A percentile compares a stretch with the other conserved stretches of the same genome.
Evolutionary conservation across 495 filamentous ascomycete genomes (phyloP).

Genomic region (Delitschia confertaspora): DNA sequence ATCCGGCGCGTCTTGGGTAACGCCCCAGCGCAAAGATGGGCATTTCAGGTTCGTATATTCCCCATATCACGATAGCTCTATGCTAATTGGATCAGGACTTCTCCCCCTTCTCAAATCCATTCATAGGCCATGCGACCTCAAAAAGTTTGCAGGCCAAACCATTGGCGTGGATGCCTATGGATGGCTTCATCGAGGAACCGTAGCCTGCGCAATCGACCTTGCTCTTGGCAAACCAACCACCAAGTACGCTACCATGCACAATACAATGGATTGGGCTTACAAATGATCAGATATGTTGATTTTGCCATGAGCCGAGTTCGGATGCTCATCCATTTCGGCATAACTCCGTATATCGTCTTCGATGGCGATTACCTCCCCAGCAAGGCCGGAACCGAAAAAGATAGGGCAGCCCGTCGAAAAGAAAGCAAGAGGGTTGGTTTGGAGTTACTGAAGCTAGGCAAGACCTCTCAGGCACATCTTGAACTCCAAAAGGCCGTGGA

Average conservation of each 20-base stretch:
- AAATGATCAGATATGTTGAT: slow-evolving; percentile 64
- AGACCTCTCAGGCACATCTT: slow-evolving; percentile 66
- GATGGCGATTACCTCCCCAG: slow-evolving; percentile 93
- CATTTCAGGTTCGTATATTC: slow-evolving; percentile 33
- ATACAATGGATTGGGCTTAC: slow-evolving; percentile 25
- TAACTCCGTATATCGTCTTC: slow-evolving; percentile 88
- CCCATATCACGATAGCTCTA: not conserved
- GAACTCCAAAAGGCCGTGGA: slow-evolving; percentile 95
- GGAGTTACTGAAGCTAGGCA: slow-evolving; percentile 71
- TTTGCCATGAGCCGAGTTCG: slow-evolving; percentile 83
- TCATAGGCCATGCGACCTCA: slow-evolving; percentile 76
- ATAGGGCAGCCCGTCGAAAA: slow-evolving; percentile 59
- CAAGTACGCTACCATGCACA: slow-evolving; percentile 50
- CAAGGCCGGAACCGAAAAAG: slow-evolving; percentile 83
- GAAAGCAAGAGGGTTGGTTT: slow-evolving; percentile 65
- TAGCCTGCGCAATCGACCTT: slow-evolving; percentile 84
- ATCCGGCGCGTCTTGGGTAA: slow-evolving; percentile 4
- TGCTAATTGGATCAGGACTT: slow-evolving; percentile 52
- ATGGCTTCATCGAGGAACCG: slow-evolving; percentile 92
- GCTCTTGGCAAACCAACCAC: slow-evolving; percentile 78
- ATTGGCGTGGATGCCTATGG: slow-evolving; percentile 94
- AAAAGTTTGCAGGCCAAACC: slow-evolving; percentile 78
- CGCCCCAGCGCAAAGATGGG: slow-evolving; percentile 31
- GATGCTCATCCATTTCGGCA: slow-evolving; percentile 87
- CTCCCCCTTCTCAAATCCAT: slow-evolving; percentile 92